These are phyloP conservation scores for Yamadazyma blattariae DNA, from an alignment of 1,139 yeast genomes.

Conservation along the genomic window DNA sequence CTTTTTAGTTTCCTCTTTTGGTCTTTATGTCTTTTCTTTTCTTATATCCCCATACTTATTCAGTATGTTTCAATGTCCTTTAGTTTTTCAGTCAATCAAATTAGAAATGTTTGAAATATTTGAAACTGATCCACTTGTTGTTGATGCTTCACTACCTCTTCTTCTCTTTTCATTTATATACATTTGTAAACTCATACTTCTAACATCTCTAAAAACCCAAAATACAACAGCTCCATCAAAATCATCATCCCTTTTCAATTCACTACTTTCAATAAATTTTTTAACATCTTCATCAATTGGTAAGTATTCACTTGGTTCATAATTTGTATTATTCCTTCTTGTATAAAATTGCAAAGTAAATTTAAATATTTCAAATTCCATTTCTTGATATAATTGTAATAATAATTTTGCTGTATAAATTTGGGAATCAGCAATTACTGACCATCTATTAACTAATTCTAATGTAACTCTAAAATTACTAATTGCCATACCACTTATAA, in stretches of 20 bases:
- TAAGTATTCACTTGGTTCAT: constrained; percentile 7
- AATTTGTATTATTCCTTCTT: constrained; percentile 13
- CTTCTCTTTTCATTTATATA: constrained; percentile 15
- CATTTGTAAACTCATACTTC: constrained; percentile 21
- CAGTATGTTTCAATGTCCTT: too few species aligned
- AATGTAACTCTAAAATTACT: constrained; percentile 20
- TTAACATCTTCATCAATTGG: constrained; percentile 12
- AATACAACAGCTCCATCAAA: constrained; percentile 21
- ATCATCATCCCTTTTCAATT: constrained; percentile 15
- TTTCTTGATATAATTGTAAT: constrained; percentile 13
- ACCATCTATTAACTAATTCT: constrained; percentile 17
- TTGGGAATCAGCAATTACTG: constrained; percentile 18
- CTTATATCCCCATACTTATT: too few species aligned
- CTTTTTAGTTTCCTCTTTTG: too few species aligned
- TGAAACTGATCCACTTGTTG: not conserved
- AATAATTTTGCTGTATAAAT: constrained; percentile 15
- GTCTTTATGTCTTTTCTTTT: too few species aligned
- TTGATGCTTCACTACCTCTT: constrained; percentile 7
- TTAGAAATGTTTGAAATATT: not conserved
- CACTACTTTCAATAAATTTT: constrained; percentile 7
- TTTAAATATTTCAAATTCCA: constrained; percentile 20
- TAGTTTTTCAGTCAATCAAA: too few species aligned
- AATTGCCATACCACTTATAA: constrained; percentile 21
- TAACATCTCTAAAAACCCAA: constrained; percentile 23
- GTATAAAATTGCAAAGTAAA: constrained; percentile 16